Conservation (phyloP, 345 rosid species). For the Lepidium africanum region DNA sequence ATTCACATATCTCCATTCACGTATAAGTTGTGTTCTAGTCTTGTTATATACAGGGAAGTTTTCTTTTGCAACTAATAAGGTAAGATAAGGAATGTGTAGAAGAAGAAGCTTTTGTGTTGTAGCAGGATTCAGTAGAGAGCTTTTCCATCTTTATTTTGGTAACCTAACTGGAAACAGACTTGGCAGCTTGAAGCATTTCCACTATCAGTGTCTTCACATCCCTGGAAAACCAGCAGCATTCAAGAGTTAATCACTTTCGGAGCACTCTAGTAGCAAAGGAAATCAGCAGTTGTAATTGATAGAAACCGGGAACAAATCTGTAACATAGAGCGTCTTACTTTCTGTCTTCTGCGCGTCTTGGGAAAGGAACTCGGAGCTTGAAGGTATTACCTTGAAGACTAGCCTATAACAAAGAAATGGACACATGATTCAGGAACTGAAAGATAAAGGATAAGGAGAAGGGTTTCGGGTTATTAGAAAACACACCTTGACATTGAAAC, state of each 20-base stretch:
- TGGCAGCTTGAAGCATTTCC: conserved; percentile 87
- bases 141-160: not conserved
- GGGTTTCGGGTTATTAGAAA: not conserved
- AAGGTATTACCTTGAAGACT: conserved; percentile 53
- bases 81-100: not conserved
- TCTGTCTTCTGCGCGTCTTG: conserved; percentile 70
- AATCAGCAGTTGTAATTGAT: not conserved
- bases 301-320: not conserved
- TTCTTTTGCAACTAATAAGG: not conserved
- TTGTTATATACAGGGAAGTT: not conserved
- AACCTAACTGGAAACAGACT: conserved; percentile 32
- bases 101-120: not conserved
- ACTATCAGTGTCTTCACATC: conserved; percentile 82
- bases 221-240: conserved; percentile 39
- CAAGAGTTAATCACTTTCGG: not conserved
- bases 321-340: conserved; percentile 42
- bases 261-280: not conserved
- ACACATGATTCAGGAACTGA: not conserved
- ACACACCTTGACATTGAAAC: conserved; percentile 84
- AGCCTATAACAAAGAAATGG: conserved; percentile 37
- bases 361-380: conserved; percentile 83
- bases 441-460: not conserved
- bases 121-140: not conserved
- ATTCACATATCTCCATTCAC: not conserved
- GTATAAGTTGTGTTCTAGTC: not conserved